Conservation (phyloP, 306 rosid species). For the peach (Prunus persica) region Prunus_persica_NCBIv2 NC_034015.1:20159501-20160000, state of each 20-base stretch:
- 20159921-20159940: slow-evolving; percentile 91
- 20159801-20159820: slow-evolving; percentile 80
- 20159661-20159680: slow-evolving; percentile 70
- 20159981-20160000: slow-evolving; percentile 91
- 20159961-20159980: slow-evolving; percentile 86
- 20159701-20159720: slow-evolving; percentile 75
- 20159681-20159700: slow-evolving; percentile 76
- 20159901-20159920: slow-evolving; percentile 32
- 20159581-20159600: slow-evolving; percentile 72
- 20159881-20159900: neutral
- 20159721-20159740: slow-evolving; percentile 52
- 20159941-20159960: slow-evolving; percentile 76
- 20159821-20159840: neutral
- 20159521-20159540: slow-evolving; percentile 78
- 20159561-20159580: slow-evolving; percentile 64
- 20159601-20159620: slow-evolving; percentile 77
- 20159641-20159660: slow-evolving; percentile 86
- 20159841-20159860: neutral
- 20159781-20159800: slow-evolving; percentile 82
- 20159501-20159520: neutral
- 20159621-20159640: slow-evolving; percentile 35
- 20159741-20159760: slow-evolving; percentile 61
- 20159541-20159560: slow-evolving; percentile 54
- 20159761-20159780: slow-evolving; percentile 72
- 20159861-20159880: neutral